Evolutionary conservation across 768 basidiomycete species (phyloP).

Genomic region (Neoboletus magnificus): DNA sequence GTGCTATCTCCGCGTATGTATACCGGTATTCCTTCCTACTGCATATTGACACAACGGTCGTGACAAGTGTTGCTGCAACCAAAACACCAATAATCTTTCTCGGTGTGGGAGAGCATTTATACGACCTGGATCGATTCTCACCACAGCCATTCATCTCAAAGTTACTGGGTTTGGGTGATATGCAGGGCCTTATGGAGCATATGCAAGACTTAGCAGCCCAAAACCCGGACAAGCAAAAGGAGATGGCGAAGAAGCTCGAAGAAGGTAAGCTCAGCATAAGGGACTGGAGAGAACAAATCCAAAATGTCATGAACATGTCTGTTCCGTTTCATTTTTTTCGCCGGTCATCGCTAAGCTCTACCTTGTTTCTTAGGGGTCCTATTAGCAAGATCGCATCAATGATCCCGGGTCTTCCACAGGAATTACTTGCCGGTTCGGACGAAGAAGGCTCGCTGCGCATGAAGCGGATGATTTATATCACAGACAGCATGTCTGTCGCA

Average conservation of each 20-base stretch:
- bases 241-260: constrained; percentile 96
- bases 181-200: constrained; percentile 97
- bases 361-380: constrained; percentile 70
- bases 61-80: constrained; percentile 87
- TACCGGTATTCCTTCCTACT: neutral
- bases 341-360: constrained; percentile 5
- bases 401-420: constrained; percentile 96
- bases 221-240: constrained; percentile 95
- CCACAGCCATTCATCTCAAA: constrained; percentile 98
- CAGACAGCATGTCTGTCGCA: constrained; percentile 91
- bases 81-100: constrained; percentile 99
- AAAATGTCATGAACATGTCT: constrained; percentile 97
- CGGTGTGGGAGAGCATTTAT: constrained; percentile 96
- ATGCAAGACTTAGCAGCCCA: constrained; percentile 95
- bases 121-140: constrained; percentile 93
- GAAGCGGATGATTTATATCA: constrained; percentile 98
- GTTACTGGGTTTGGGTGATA: constrained; percentile 90
- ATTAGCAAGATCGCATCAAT: constrained; percentile 97
- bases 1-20: constrained; percentile 96
- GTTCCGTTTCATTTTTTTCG: constrained; percentile 24
- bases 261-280: constrained; percentile 96
- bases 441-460: constrained; percentile 88
- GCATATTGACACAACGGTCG: constrained; percentile 8
- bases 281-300: constrained; percentile 97
- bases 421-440: constrained; percentile 86